These are phyloP conservation scores for Gillenia trifoliata DNA, from an alignment of 306 rosid genomes.

Conservation along the genomic window DNA sequence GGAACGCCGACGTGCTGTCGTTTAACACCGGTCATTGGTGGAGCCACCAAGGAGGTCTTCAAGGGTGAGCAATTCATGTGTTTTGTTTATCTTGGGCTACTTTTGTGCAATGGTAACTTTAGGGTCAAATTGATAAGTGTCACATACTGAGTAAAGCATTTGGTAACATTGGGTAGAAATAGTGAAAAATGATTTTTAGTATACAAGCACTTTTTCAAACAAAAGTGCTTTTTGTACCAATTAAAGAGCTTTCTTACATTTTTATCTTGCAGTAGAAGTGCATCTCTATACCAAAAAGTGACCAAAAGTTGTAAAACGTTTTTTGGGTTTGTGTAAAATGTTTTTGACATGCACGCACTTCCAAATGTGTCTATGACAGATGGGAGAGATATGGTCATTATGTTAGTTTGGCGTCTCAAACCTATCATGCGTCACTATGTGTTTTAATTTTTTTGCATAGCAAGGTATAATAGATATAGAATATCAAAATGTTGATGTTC, in stretches of 20 bases:
- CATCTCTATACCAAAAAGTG: not conserved
- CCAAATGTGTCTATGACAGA: not conserved
- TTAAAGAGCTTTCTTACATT: not conserved
- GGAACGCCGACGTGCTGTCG: constrained; percentile 61
- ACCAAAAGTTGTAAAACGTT: not conserved
- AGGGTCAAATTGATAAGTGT: not conserved
- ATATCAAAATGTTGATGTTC: not conserved
- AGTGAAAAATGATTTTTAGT: not conserved
- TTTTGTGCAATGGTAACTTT: not conserved
- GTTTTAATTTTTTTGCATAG: too few relatives aligned
- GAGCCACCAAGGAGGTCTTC: constrained; percentile 77
- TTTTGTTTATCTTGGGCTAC: not conserved
- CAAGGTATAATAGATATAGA: too few relatives aligned
- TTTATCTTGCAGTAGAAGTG: not conserved
- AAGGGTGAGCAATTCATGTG: constrained; percentile 48
- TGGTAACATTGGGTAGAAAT: not conserved
- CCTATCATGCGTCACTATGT: not conserved
- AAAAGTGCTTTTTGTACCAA: not conserved
- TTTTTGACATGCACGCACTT: not conserved
- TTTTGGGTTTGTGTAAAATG: not conserved
- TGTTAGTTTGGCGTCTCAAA: too few relatives aligned
- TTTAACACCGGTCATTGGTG: constrained; percentile 98
- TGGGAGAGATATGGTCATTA: too few relatives aligned
- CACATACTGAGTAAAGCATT: not conserved
- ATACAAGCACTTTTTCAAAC: not conserved